Base-by-base conservation (phyloP, 257 asterid species). In the Nicotiana undulata region DNA sequence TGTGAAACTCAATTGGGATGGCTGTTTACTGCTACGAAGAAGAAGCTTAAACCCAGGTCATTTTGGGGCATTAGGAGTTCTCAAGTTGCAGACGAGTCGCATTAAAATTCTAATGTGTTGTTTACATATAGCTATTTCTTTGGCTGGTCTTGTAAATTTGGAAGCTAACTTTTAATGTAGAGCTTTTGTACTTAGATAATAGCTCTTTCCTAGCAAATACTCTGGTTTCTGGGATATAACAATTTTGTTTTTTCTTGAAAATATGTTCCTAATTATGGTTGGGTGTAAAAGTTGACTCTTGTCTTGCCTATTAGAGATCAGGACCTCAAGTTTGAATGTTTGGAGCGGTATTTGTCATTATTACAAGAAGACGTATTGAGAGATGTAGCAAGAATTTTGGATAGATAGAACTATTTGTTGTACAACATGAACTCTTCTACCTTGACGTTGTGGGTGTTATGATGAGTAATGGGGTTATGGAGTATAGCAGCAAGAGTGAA, bases 31-130 rank as follows among this genome's bases (percentile, higher is more conserved):
- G 90, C 99, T 31, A 86, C 93, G 52, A 87, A 83, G 82, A 90
- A 83, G 83, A 91, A 85, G 80, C 63, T 92, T 89, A 88, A 84
- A 85, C 98, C 98, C 16, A 89, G 80, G 77, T 94, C 97, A 29
- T 94, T 94, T 85, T 94, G 98, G 98, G 98, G 97, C 63, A 86
- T 94, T 77, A 84, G 97, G 87, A 91, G 96, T 86, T 91, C 98
- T 8, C 97, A 94, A 85, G 90, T 94, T 75, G 87, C 87, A 58
- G 98, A 94, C 18, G 90, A 88, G 75, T 74, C 86, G 1, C 31
- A 77, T 83, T 88, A 84, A 86, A 76, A 59, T 13, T 24, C 2
- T 22, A 10, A 64, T 28, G 60, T 44, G 13, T 65, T 60, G n/a
- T 40, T 6, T 32, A 16, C 24, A 31, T 64, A 5, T 65, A 65